phyloP scores from a whole-genome alignment of 805 yeast genomes.

The Nakazawaea anatomiae region DNA sequence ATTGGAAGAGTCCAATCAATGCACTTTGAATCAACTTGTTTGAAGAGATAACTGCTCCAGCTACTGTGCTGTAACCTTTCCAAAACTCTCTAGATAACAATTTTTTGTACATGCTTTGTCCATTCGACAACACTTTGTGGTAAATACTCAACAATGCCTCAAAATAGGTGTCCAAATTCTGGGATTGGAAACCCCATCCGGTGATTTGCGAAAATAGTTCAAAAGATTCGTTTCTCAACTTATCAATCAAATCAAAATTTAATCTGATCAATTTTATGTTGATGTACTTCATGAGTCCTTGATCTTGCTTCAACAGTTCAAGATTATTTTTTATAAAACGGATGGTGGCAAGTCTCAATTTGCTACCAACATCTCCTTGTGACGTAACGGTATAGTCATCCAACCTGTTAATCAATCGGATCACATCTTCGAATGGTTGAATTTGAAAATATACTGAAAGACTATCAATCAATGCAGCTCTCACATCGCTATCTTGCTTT shows the following conservation, averaged over 20 bases:
- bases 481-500: constrained; percentile 21
- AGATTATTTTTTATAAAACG: constrained; percentile 28
- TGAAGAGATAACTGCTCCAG: constrained; percentile 39
- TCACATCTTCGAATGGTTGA: constrained; percentile 9
- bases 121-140: constrained; percentile 10
- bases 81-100: constrained; percentile 34
- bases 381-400: constrained; percentile 75
- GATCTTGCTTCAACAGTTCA: constrained; percentile 8
- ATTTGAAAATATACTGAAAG: constrained; percentile 18
- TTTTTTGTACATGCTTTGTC: constrained; percentile 6
- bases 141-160: constrained; percentile 19
- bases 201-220: constrained; percentile 23
- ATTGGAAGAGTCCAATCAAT: constrained; percentile 29
- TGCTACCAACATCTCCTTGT: constrained; percentile 91
- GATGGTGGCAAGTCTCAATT: constrained; percentile 52
- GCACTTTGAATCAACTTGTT: constrained; percentile 30
- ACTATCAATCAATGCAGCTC: constrained; percentile 21
- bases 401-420: constrained; percentile 32
- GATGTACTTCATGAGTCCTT: constrained; percentile 14
- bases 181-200: neutral
- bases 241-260: constrained; percentile 59
- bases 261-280: constrained; percentile 43
- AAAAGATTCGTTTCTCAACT: constrained; percentile 39
- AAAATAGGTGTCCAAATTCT: constrained; percentile 22
- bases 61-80: constrained; percentile 48